These are phyloP conservation scores for Ceratobasidium sp. DNA, from an alignment of 1,284 basidiomycete species.

Conservation along the genomic window DNA sequence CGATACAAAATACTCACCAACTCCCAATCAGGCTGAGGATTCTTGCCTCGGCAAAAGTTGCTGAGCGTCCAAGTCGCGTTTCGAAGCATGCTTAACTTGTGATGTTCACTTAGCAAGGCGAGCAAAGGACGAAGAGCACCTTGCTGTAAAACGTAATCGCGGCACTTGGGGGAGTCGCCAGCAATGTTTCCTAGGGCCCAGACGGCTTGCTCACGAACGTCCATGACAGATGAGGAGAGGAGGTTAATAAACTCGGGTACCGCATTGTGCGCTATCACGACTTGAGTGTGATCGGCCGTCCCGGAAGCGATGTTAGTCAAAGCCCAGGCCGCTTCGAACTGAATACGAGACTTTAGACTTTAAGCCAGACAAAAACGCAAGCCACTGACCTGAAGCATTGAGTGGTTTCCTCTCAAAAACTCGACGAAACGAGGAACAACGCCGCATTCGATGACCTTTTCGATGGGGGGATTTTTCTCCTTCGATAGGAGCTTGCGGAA, in stretches of 20 bases:
- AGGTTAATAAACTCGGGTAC: conserved; percentile 99
- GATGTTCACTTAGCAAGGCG: conserved; percentile 67
- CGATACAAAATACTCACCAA: conserved; percentile 65
- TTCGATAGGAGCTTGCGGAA: conserved; percentile 99
- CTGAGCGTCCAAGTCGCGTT: conserved; percentile 99
- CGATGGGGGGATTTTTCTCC: conserved; percentile 99
- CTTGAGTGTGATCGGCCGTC: conserved; percentile 98
- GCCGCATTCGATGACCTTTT: conserved; percentile 97
- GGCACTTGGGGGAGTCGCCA: conserved; percentile 60
- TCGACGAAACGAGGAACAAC: conserved; percentile 98
- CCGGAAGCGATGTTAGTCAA: conserved; percentile 99
- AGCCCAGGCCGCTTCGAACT: conserved; percentile 99
- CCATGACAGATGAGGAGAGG: conserved; percentile 70
- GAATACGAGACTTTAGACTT: conserved; percentile 41
- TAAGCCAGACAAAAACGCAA: conserved; percentile 12
- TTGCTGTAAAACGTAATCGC: conserved; percentile 65
- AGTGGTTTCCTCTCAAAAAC: conserved; percentile 86
- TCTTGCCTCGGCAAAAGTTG: conserved; percentile 98
- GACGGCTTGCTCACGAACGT: conserved; percentile 71
- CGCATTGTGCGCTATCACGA: conserved; percentile 94
- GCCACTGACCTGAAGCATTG: conserved; percentile 90
- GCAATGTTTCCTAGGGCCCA: conserved; percentile 72
- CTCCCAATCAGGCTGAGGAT: conserved; percentile 96
- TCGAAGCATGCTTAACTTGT: conserved; percentile 97
- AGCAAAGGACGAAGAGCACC: conserved; percentile 67